These are phyloP conservation scores for Candida nanaspora DNA, from an alignment of 805 yeast genomes.

Conservation along the genomic window DNA sequence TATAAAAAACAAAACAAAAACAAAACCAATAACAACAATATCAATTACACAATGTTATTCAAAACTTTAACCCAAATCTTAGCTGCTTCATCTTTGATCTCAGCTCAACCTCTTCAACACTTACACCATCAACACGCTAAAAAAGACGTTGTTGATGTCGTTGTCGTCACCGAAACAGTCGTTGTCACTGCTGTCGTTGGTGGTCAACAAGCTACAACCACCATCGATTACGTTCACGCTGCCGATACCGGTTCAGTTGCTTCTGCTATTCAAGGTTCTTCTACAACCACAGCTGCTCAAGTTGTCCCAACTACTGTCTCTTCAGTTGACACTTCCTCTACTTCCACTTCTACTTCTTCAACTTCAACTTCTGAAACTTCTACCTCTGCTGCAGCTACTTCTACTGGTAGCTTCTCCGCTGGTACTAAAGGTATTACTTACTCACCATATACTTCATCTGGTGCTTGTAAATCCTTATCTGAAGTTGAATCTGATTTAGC, in stretches of 20 bases:
- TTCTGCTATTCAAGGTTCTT: conserved; percentile 4
- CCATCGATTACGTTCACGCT: conserved; percentile 25
- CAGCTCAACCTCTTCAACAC: conserved; percentile 56
- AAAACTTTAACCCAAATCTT: conserved; percentile 34
- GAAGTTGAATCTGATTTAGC: conserved; percentile 57
- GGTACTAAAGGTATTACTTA: conserved; percentile 71
- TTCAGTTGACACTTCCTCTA: conserved; percentile 19
- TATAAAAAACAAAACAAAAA: neutral
- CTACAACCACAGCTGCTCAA: conserved; percentile 20
- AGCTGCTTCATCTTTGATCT: conserved; percentile 38
- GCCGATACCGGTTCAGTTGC: conserved; percentile 14
- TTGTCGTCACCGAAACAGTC: conserved; percentile 40
- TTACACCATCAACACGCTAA: conserved; percentile 56
- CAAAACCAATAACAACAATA: too few relatives aligned
- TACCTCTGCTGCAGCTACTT: conserved; percentile 21
- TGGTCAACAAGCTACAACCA: conserved; percentile 23
- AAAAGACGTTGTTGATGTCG: conserved; percentile 35
- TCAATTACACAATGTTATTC: conserved; percentile 17
- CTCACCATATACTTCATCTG: conserved; percentile 67
- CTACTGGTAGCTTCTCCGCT: conserved; percentile 26
- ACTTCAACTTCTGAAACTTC: conserved; percentile 26
- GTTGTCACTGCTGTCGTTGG: conserved; percentile 36
- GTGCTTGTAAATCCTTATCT: conserved; percentile 58
- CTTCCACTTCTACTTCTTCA: conserved; percentile 27
- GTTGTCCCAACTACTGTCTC: conserved; percentile 22